Conservation (phyloP, 805 yeast genomes). For the Jamesozyma rosinii region DNA sequence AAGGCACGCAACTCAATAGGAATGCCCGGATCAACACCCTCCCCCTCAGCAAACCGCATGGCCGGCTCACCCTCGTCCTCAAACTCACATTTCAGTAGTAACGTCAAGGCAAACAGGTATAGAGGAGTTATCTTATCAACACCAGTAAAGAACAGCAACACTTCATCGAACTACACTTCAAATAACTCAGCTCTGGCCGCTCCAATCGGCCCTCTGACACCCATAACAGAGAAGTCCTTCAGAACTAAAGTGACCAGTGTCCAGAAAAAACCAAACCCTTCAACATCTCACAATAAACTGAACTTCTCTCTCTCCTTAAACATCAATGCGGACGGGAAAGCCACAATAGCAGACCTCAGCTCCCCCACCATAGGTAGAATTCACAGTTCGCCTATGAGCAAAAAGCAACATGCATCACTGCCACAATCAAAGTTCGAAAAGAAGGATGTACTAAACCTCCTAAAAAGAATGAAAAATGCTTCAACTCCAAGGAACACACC, state of each 20-base stretch:
- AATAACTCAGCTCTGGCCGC: not conserved
- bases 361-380: not conserved
- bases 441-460: not conserved
- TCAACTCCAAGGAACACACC: not conserved
- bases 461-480: not conserved
- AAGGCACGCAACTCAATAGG: not conserved
- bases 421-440: not conserved
- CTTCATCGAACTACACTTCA: not conserved
- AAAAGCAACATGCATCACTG: conserved; percentile 14
- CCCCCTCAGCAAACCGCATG: not conserved
- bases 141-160: conserved; percentile 9
- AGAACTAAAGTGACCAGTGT: not conserved
- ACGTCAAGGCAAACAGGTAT: conserved; percentile 16
- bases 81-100: not conserved
- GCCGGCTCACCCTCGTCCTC: not conserved
- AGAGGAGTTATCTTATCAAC: conserved; percentile 25
- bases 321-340: conserved; percentile 27
- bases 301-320: conserved; percentile 20
- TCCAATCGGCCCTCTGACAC: conserved; percentile 4
- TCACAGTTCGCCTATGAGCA: not conserved
- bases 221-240: not conserved
- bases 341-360: conserved; percentile 15
- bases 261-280: not conserved
- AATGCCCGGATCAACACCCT: not conserved
- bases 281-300: not conserved